Evolutionary conservation across 371 early-diverging fungal genomes (phyloP), one percentile per base, ranked within the genome.

Genomic region (Mucor lusitanicus): DNA sequence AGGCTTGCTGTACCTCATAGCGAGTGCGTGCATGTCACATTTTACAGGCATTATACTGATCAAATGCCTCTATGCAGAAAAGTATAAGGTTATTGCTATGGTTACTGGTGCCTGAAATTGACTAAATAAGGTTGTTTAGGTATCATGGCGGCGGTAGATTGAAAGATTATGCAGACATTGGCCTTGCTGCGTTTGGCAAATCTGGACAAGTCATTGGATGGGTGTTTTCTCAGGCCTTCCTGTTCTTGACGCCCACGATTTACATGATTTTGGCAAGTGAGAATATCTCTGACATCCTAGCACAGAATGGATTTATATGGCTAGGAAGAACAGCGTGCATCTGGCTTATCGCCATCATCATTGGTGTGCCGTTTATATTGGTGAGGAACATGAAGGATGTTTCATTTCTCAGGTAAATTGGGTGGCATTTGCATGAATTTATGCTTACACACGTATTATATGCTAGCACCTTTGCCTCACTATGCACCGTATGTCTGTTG

Each of bases 211-310:
- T 87, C 25, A 57, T 91, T 13, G 89, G 87, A 4, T 82, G 77
- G 21, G 69, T 88, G 19, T 87, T 92, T 66, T 87, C 91, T 59
- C 87, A 89, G 67, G 63, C 84, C n/a, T 83, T 90, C 56, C 77
- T 90, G 3, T 65, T 91, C 12, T 90, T 90, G 61, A 89, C 90
- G 11, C 85, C 90, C 0, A 86, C 90, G 40, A 81, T 94, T 6
- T 95, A 92, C 68, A 79, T 95, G 12, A 89, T 94, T 61, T 69
- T 95, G 42, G 90, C 93, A 7, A 89, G 89, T 37, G 76, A 81
- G 57, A 91, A 91, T 73, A 76, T 90, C 55, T 70, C 83, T 9
- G 78, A 82, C 9, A 82, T 92, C 21, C 58, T 83, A 21, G 63
- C 48, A 63, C 40, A 69, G 23, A 17, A 68, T 62, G 42, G 62